These are phyloP conservation scores for Mycena polygramma DNA, from an alignment of 768 basidiomycete species.

Conservation along the genomic window DNA sequence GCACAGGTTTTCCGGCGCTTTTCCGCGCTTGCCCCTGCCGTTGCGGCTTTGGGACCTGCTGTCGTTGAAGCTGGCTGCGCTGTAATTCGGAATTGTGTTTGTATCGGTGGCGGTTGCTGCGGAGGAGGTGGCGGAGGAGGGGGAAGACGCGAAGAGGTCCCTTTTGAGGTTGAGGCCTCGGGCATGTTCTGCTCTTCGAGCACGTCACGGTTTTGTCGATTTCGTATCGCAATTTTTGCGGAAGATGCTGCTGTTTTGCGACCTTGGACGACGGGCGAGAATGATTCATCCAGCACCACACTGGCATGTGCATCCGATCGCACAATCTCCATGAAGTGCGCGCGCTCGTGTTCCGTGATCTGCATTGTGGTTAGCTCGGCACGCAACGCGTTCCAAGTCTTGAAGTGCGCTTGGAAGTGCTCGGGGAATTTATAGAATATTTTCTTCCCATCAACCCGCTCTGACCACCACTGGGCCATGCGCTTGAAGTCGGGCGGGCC, in stretches of 20 bases:
- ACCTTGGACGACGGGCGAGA: slow-evolving; percentile 2
- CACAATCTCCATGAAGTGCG: slow-evolving; percentile 8
- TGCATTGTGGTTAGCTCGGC: slow-evolving; percentile 6
- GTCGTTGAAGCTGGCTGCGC: no score
- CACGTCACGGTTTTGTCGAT: no score
- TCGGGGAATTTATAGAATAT: slow-evolving; percentile 14
- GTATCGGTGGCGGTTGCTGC: no score
- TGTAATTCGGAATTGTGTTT: no score
- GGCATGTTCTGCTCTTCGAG: no score
- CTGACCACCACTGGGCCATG: slow-evolving; percentile 18
- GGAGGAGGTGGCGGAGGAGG: no score
- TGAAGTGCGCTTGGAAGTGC: slow-evolving; percentile 1
- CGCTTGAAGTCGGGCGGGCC: slow-evolving; percentile 1
- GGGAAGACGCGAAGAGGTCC: no score
- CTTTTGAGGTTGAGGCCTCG: no score
- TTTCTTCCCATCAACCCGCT: not conserved
- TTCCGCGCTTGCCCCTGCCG: no score
- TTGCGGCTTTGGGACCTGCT: no score
- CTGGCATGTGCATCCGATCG: slow-evolving; percentile 17
- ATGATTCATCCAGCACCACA: slow-evolving; percentile 13
- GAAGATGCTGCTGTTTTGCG: not conserved
- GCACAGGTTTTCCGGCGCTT: not conserved
- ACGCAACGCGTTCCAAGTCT: slow-evolving; percentile 6
- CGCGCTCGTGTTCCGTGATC: not conserved
- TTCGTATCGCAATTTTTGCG: no score